A percentile compares a stretch with the other conserved stretches of the same genome.
Evolutionary conservation across 2,329 filamentous ascomycete genomes (phyloP).

Genomic region (Trichoderma sp.): DNA sequence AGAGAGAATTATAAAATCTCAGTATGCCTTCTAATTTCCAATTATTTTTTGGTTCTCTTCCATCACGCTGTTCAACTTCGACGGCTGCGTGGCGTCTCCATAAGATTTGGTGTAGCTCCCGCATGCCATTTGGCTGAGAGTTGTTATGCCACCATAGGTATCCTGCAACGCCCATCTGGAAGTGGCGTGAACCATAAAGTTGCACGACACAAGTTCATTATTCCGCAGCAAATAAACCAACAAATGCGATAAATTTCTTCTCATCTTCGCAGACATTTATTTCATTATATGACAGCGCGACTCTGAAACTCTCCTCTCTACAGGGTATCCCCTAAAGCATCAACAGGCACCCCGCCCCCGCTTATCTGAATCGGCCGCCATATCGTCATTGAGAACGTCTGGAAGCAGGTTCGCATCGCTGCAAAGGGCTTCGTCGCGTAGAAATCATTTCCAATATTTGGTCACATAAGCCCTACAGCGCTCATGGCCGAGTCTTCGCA

Average conservation of each 20-base stretch:
- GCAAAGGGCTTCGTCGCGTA: background rate
- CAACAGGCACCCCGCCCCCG: conserved; percentile 6
- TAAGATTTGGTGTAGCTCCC: background rate
- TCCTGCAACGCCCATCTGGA: background rate
- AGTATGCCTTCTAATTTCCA: background rate
- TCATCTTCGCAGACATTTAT: background rate
- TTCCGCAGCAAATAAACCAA: background rate
- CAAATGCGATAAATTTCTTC: background rate
- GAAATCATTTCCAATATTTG: background rate
- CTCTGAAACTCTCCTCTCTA: background rate
- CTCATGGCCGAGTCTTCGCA: conserved; percentile 3
- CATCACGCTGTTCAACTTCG: background rate
- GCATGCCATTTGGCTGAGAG: background rate
- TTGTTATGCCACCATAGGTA: background rate
- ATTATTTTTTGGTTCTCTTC: background rate
- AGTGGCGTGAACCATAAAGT: background rate
- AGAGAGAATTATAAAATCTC: background rate
- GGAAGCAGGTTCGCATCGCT: background rate
- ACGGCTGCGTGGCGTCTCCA: background rate
- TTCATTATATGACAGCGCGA: background rate
- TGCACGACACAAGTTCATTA: background rate
- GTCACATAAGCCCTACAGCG: no score
- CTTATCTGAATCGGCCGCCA: background rate
- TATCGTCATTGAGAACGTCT: conserved; percentile 5
- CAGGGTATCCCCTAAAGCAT: conserved; percentile 1